Evolutionary conservation across 2,329 filamentous ascomycete species (phyloP).

Genomic region (Xylaria sp.): DNA sequence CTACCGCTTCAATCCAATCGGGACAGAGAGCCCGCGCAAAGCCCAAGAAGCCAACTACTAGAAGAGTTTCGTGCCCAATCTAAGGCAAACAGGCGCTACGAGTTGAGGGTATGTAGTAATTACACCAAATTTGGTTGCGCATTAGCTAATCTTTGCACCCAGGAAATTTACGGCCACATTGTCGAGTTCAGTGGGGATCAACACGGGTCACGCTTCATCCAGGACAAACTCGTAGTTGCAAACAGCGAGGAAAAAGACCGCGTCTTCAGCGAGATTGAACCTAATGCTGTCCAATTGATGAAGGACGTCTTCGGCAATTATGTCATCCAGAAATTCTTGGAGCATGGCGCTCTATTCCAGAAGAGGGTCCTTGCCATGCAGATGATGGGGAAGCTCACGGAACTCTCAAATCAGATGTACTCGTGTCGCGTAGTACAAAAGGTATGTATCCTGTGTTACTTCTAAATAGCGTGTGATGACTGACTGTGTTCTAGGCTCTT

Average conservation of each 20-base stretch:
- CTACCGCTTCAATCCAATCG: conserved; percentile 56
- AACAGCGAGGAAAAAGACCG: conserved; percentile 96
- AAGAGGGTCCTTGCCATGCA: conserved; percentile 86
- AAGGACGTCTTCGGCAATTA: conserved; percentile 98
- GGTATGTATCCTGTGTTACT: conserved; percentile 58
- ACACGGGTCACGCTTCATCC: conserved; percentile 94
- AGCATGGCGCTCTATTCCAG: conserved; percentile 92
- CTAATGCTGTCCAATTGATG: conserved; percentile 89
- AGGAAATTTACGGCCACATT: conserved; percentile 86
- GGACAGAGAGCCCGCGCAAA: conserved; percentile 69
- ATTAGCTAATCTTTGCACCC: conserved; percentile 32
- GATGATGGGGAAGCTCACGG: conserved; percentile 87
- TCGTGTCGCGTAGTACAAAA: conserved; percentile 97
- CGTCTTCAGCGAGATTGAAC: conserved; percentile 86
- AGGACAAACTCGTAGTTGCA: conserved; percentile 88
- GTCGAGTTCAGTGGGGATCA: conserved; percentile 97
- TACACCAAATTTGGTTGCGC: background rate
- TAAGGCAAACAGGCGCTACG: conserved; percentile 78
- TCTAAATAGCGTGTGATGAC: conserved; percentile 9
- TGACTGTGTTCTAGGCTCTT: conserved; percentile 71
- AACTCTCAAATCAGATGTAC: conserved; percentile 88
- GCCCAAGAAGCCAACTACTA: conserved; percentile 76
- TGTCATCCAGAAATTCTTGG: conserved; percentile 97
- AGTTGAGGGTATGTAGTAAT: conserved; percentile 71
- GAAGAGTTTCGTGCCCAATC: conserved; percentile 82